Percentiles rank a stretch among this genome's conserved stretches.
These are phyloP conservation scores for Gnetum montanum DNA, from an alignment of 75 land plant species.

Conservation along the genomic window DNA sequence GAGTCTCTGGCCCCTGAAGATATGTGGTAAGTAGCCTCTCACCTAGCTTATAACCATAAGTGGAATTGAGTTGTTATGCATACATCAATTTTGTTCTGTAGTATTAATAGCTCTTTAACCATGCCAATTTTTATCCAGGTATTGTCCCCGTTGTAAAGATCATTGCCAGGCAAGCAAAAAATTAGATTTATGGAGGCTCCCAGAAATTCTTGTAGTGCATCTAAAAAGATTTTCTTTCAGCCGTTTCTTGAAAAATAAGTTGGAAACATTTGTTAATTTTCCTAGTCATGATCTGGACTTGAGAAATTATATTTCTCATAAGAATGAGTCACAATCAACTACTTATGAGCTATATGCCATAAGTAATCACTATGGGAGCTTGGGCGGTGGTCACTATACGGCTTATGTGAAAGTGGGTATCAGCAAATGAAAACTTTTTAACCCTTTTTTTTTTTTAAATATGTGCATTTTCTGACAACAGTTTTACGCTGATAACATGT, in stretches of 20 bases:
- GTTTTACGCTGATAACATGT: too few relatives aligned
- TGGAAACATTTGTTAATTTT: slow-evolving; percentile 75
- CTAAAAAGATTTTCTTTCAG: slow-evolving; percentile 82
- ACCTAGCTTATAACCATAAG: too few relatives aligned
- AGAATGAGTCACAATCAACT: slow-evolving; percentile 15
- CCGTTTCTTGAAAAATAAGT: slow-evolving; percentile 63
- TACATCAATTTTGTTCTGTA: too few relatives aligned
- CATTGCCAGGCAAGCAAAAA: slow-evolving; percentile 85
- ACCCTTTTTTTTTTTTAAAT: neutral
- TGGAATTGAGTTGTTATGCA: too few relatives aligned
- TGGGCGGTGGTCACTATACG: slow-evolving; percentile 92
- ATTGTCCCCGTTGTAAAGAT: slow-evolving; percentile 71
- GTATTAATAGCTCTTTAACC: too few relatives aligned
- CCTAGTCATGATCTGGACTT: slow-evolving; percentile 65
- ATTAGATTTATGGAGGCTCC: slow-evolving; percentile 85
- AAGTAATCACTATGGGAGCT: slow-evolving; percentile 85
- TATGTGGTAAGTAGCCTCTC: slow-evolving; percentile 61
- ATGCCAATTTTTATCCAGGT: slow-evolving; percentile 56
- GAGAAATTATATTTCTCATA: slow-evolving; percentile 29
- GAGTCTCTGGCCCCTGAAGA: slow-evolving; percentile 93
- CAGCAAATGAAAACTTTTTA: neutral
- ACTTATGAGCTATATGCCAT: slow-evolving; percentile 67
- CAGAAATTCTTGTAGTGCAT: slow-evolving; percentile 82
- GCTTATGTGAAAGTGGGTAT: slow-evolving; percentile 66
- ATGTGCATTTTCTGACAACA: too few relatives aligned